These are phyloP conservation scores for Candida suzukii DNA, from an alignment of 805 yeast species.

Conservation along the genomic window DNA sequence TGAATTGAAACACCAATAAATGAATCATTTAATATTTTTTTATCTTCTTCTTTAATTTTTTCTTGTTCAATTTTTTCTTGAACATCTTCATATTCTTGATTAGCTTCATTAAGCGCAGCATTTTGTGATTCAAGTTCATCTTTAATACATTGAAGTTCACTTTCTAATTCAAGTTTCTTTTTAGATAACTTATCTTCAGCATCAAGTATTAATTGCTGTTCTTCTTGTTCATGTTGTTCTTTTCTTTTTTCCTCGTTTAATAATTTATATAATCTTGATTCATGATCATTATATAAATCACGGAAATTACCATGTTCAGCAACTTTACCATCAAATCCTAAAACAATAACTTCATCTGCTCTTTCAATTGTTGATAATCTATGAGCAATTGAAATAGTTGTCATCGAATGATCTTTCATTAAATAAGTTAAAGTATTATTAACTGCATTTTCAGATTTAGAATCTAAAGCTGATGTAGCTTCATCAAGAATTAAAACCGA, in stretches of 20 bases:
- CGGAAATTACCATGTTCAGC: constrained; percentile 68
- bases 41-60: constrained; percentile 2
- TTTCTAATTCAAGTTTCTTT: constrained; percentile 9
- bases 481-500: constrained; percentile 59
- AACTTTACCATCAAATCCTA: constrained; percentile 70
- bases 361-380: constrained; percentile 81
- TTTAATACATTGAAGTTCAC: background rate
- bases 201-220: constrained; percentile 7
- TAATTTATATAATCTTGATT: constrained; percentile 24
- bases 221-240: constrained; percentile 8
- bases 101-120: background rate
- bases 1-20: background rate
- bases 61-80: constrained; percentile 1
- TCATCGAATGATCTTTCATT: constrained; percentile 52
- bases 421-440: constrained; percentile 62
- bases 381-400: constrained; percentile 86
- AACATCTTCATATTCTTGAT: background rate
- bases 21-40: background rate
- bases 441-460: constrained; percentile 80
- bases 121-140: constrained; percentile 1
- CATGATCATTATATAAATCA: constrained; percentile 40
- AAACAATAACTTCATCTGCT: constrained; percentile 74
- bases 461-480: constrained; percentile 90
- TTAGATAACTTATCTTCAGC: background rate
- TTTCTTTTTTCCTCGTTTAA: constrained; percentile 20